Base-by-base conservation (phyloP, 306 rosid species). In the Amphicarpaea edgeworthii region DNA sequence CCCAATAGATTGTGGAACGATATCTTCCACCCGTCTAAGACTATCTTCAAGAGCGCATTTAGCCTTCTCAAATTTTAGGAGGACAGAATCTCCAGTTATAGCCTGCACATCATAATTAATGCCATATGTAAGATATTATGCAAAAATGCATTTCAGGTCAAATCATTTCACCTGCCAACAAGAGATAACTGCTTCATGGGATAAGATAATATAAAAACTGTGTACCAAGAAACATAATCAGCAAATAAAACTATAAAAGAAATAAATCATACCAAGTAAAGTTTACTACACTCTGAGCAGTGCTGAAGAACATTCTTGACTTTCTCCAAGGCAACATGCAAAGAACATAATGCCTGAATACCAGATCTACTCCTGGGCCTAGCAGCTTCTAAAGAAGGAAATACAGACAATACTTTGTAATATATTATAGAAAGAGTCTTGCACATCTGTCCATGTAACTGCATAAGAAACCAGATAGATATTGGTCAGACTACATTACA, bases 311-410 rank as follows among this genome's bases (percentile, higher is more conserved):
- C 88, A 83, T 86, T 90, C 83, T 92, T 92, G 37, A 91, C 78
- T 83, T 95, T 95, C 88, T 95, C 97, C 46, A 95, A 88, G 9
- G 96, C 99, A 21, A 95, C 91, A 59, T 95, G 99, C 82, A 95
- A 80, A 7, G 99, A 87, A 83, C 99, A 95, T 78, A 95, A 86
- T 71, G 97, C 99, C 85, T 84, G 97, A 70, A 95, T 92, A 46
- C 99, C 99, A 1, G 97, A 85, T 79, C 89, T 95, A 85, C 99
- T 95, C 83, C 99, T 77, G 37, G 99, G 99, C 64, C 99, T 90
- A 41, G 97, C 93, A 16, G 96, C 99, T 90, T 95, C 99, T 86
- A 95, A 75, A 11, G 97, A 89, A 60, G 99, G 99, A 82, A 95
- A 92, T 61, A 95, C 72, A 16, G 92, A 84, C 86, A 90, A 76